A percentile compares a stretch with the other conserved stretches of the same genome.
Conservation (phyloP, 345 rosid species). For the Eucalyptus pumila region DNA sequence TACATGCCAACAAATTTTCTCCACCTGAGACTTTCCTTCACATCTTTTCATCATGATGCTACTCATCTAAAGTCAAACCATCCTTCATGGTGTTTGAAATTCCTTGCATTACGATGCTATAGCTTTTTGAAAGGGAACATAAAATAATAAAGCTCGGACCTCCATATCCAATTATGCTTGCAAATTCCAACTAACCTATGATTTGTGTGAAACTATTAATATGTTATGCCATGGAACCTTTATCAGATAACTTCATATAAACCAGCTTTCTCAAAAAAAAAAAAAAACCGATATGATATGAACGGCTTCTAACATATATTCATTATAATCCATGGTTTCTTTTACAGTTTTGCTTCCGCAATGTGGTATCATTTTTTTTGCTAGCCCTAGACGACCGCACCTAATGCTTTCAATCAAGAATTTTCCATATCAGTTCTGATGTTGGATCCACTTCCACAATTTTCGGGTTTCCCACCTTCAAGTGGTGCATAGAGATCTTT, state of each 20-base stretch:
- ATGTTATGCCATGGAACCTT: no score
- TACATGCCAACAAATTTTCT: rapidly evolving
- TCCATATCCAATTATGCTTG: neutral
- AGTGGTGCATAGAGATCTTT: no score
- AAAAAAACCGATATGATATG: no score
- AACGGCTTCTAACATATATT: neutral
- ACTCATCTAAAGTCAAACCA: rapidly evolving
- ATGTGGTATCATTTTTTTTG: neutral
- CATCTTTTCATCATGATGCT: no score
- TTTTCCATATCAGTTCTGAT: rapidly evolving
- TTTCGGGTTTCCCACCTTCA: rapidly evolving
- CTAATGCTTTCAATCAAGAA: neutral
- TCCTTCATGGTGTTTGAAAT: no score
- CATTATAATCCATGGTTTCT: neutral
- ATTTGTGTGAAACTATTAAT: neutral
- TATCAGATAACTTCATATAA: neutral
- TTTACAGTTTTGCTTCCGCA: rapidly evolving
- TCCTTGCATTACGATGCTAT: rapidly evolving
- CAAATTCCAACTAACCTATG: neutral
- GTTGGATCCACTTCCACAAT: rapidly evolving
- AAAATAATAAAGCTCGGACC: rapidly evolving
- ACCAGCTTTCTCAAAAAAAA: no score
- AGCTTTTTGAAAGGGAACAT: no score
- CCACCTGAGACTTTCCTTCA: no score
- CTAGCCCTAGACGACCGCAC: rapidly evolving